A percentile compares a stretch with the other conserved stretches of the same genome.
Evolutionary conservation across 495 filamentous ascomycete genomes (phyloP).

Genomic region (Neurospora sp.): DNA sequence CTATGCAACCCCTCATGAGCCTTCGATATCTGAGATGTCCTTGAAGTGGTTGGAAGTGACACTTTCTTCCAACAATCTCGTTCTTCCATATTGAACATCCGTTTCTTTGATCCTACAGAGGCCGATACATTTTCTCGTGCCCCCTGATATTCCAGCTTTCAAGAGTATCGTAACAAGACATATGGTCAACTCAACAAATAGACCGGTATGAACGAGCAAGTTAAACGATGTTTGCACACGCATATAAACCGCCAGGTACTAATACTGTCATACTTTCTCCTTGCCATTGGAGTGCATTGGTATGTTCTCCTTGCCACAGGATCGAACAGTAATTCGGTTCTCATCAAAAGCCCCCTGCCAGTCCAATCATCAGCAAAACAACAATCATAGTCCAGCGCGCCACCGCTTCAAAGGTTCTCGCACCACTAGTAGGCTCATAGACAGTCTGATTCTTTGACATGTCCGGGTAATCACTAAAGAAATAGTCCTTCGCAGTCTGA

Average conservation of each 20-base stretch:
- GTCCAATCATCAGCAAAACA: constrained; percentile 8
- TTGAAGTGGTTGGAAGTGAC: background rate
- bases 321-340: background rate
- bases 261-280: background rate
- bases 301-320: background rate
- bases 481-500: constrained; percentile 35
- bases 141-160: background rate
- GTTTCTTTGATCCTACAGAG: background rate
- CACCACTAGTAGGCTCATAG: constrained; percentile 13
- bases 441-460: constrained; percentile 51
- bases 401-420: constrained; percentile 1
- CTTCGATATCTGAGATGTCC: background rate
- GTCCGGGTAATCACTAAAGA: constrained; percentile 46
- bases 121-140: background rate
- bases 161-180: background rate
- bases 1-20: background rate
- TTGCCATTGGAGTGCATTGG: background rate
- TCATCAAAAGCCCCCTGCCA: constrained; percentile 6
- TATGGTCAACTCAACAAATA: background rate
- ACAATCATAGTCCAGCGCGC: constrained; percentile 7
- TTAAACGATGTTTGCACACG: background rate
- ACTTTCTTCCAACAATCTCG: background rate
- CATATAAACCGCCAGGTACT: background rate
- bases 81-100: background rate
- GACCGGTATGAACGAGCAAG: background rate